Evolutionary conservation across 1,139 yeast genomes (phyloP).

Genomic region (Pichia sp.): DNA sequence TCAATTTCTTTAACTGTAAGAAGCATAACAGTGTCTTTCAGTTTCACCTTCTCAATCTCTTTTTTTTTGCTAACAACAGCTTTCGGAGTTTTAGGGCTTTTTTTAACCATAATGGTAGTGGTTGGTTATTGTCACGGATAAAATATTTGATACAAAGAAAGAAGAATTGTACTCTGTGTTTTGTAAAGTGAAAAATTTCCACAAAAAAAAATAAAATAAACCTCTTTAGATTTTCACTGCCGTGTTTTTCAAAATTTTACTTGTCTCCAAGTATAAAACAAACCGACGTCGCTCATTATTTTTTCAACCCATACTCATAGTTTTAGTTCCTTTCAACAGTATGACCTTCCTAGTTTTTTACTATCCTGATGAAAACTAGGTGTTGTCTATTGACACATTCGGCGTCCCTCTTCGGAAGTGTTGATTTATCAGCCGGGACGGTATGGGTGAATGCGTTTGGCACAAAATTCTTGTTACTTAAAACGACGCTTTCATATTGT

Average conservation of each 20-base stretch:
- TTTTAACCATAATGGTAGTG: background rate
- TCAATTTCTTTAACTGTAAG: slow-evolving; percentile 32
- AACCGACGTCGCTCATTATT: background rate
- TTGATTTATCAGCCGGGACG: slow-evolving; percentile 37
- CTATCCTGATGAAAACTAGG: slow-evolving; percentile 55
- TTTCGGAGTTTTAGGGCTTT: background rate
- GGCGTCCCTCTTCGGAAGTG: slow-evolving; percentile 38
- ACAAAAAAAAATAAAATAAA: background rate
- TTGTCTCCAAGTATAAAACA: background rate
- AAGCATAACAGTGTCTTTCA: slow-evolving; percentile 12
- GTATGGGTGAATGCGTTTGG: slow-evolving; percentile 53
- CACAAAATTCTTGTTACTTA: slow-evolving; percentile 56
- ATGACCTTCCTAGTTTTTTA: slow-evolving; percentile 34
- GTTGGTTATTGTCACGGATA: background rate
- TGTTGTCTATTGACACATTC: slow-evolving; percentile 31
- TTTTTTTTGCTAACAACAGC: background rate
- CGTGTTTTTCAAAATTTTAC: background rate
- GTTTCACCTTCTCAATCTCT: background rate
- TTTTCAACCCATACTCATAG: slow-evolving; percentile 9
- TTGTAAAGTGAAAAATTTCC: background rate
- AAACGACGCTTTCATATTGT: slow-evolving; percentile 26
- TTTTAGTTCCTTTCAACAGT: slow-evolving; percentile 18
- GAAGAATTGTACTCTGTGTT: background rate
- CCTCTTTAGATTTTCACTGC: slow-evolving; percentile 2
- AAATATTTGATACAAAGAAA: background rate